Conservation (phyloP, 1,284 basidiomycete genomes). For the Cutaneotrichosporon curvatum region DNA sequence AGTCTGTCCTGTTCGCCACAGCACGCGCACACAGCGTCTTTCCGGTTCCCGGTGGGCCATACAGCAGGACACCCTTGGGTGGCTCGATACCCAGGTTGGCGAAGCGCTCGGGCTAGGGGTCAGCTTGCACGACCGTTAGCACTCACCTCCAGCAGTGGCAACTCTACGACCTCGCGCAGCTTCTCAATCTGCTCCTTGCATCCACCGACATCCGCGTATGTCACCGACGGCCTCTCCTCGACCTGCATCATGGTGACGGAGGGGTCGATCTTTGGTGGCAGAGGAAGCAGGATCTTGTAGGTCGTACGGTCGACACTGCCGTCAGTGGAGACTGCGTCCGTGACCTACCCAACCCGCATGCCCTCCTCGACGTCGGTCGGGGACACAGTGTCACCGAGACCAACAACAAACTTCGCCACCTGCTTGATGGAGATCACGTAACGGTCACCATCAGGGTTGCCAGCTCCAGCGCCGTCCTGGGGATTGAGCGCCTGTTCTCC, state of each 20-base stretch:
- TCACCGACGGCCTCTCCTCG: constrained; percentile 97
- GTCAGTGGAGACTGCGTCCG: not conserved
- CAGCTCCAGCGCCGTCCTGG: constrained; percentile 45
- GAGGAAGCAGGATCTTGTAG: constrained; percentile 98
- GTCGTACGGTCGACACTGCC: constrained; percentile 57
- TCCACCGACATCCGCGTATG: constrained; percentile 95
- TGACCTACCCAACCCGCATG: constrained; percentile 89
- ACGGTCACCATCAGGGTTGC: constrained; percentile 77
- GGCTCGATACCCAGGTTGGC: constrained; percentile 98
- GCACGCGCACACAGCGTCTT: constrained; percentile 98
- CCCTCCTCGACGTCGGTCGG: constrained; percentile 99
- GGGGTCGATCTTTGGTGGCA: constrained; percentile 99
- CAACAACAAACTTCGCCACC: constrained; percentile 99
- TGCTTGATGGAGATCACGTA: constrained; percentile 99
- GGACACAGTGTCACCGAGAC: constrained; percentile 89
- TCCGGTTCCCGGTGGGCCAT: constrained; percentile 92
- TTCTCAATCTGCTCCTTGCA: constrained; percentile 99
- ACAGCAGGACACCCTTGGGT: constrained; percentile 94
- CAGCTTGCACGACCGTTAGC: constrained; percentile 5
- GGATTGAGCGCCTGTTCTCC: constrained; percentile 47
- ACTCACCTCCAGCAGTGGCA: constrained; percentile 83
- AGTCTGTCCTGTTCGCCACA: constrained; percentile 97
- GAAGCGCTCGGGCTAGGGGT: constrained; percentile 84
- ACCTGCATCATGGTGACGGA: constrained; percentile 99
- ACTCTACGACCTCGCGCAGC: constrained; percentile 95